Conservation (phyloP, 2,329 filamentous ascomycete species). For the Fusarium sp. region DNA sequence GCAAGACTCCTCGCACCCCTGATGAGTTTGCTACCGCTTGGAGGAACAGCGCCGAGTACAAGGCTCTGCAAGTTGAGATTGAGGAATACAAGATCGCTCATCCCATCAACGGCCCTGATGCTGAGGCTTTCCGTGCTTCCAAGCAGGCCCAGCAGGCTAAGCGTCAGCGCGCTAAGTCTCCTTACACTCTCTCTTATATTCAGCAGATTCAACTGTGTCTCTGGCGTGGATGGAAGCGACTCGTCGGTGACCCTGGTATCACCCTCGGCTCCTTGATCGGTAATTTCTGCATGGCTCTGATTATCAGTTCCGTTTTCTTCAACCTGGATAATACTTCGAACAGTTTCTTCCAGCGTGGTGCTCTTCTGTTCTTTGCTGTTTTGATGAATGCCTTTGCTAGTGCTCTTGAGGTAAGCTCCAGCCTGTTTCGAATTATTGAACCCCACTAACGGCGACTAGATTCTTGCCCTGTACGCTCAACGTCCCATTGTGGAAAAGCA, state of each 20-base stretch:
- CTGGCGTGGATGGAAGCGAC: slow-evolving; percentile 83
- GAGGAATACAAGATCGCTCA: slow-evolving; percentile 69
- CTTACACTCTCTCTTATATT: slow-evolving; percentile 83
- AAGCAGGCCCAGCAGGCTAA: slow-evolving; percentile 70
- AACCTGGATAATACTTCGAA: slow-evolving; percentile 75
- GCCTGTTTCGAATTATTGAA: fast-evolving
- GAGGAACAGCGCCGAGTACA: slow-evolving; percentile 69
- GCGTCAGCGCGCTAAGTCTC: slow-evolving; percentile 76
- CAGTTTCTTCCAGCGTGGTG: slow-evolving; percentile 85
- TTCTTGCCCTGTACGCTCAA: slow-evolving; percentile 88
- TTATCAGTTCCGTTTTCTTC: slow-evolving; percentile 86
- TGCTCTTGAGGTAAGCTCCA: slow-evolving; percentile 75
- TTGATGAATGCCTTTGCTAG: slow-evolving; percentile 88
- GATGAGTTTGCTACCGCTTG: slow-evolving; percentile 74
- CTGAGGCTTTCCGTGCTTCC: slow-evolving; percentile 69
- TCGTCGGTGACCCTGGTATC: slow-evolving; percentile 82
- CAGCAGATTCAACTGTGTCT: slow-evolving; percentile 87
- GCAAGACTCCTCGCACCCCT: slow-evolving; percentile 70
- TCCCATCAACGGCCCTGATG: slow-evolving; percentile 70
- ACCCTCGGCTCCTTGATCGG: slow-evolving; percentile 78
- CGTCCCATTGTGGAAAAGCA: slow-evolving; percentile 95
- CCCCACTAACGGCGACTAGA: slow-evolving; percentile 60
- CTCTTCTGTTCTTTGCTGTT: slow-evolving; percentile 89
- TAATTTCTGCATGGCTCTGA: slow-evolving; percentile 82
- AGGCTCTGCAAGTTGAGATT: slow-evolving; percentile 68